Evolutionary conservation across 2,329 filamentous ascomycete genomes (phyloP).

Genomic region (Calonectria multiphialidica): DNA sequence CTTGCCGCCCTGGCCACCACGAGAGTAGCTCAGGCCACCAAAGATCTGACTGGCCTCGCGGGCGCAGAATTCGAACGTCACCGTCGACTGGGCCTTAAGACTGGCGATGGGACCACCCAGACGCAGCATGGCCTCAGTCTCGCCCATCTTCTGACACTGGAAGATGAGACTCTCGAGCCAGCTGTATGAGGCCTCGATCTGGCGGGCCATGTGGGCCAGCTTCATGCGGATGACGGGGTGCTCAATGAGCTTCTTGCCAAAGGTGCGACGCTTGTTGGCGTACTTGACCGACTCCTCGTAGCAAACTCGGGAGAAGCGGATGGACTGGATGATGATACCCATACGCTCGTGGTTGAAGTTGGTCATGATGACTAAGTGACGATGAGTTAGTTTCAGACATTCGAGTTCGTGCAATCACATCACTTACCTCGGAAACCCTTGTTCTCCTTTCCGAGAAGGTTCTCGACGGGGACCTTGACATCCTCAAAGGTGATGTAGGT

Average conservation of each 20-base stretch:
- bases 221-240: constrained; percentile 98
- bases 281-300: constrained; percentile 98
- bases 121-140: constrained; percentile 95
- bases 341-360: constrained; percentile 99
- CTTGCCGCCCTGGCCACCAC: constrained; percentile 95
- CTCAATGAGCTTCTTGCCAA: constrained; percentile 95
- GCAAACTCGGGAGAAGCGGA: constrained; percentile 96
- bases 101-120: constrained; percentile 94
- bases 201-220: constrained; percentile 97
- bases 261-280: constrained; percentile 95
- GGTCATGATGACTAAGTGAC: constrained; percentile 88
- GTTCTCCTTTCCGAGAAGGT: constrained; percentile 97
- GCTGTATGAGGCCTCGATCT: constrained; percentile 96
- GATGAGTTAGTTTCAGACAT: constrained; percentile 25
- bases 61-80: constrained; percentile 98
- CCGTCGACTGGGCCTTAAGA: constrained; percentile 93
- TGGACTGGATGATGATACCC: constrained; percentile 96
- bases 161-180: constrained; percentile 97
- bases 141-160: constrained; percentile 93
- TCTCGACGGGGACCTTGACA: constrained; percentile 99
- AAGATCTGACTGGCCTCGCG: constrained; percentile 98
- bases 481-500: constrained; percentile 99
- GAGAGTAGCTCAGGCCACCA: constrained; percentile 90
- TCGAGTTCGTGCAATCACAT: not conserved
- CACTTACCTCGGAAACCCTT: constrained; percentile 86